These are phyloP conservation scores for Leishmania guyanensis DNA, from an alignment of 208 protist genomes.

Conservation along the genomic window DNA sequence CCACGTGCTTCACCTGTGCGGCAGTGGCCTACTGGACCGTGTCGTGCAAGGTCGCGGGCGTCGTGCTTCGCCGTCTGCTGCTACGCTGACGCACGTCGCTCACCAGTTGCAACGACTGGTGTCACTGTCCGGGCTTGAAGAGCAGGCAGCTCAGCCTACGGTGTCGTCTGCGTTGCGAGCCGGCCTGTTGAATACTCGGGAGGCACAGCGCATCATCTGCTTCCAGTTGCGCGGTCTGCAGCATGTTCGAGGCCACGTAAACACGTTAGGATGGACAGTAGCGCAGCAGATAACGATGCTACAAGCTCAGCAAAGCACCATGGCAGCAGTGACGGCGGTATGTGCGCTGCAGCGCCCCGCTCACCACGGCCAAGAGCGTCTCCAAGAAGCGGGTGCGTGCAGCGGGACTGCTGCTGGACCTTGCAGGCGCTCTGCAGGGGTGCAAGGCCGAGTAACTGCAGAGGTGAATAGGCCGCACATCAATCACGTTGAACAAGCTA, in stretches of 20 bases:
- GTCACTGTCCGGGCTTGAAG: neutral
- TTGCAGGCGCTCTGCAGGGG: neutral
- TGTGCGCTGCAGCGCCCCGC: neutral
- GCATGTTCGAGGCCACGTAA: constrained; percentile 7
- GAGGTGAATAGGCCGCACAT: neutral
- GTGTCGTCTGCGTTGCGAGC: neutral
- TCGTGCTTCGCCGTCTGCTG: constrained; percentile 13
- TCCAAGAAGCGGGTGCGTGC: neutral
- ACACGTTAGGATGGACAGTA: constrained; percentile 18
- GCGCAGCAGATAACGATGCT: constrained; percentile 19
- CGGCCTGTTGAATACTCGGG: neutral
- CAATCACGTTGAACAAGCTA: constrained; percentile 12
- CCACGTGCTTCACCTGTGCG: constrained; percentile 31
- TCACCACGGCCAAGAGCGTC: neutral
- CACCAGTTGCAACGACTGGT: constrained; percentile 4
- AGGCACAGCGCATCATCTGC: constrained; percentile 15
- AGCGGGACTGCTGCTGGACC: neutral
- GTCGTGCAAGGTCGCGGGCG: constrained; percentile 11
- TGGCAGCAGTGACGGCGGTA: constrained; percentile 1
- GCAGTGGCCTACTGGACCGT: constrained; percentile 12
- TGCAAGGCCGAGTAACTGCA: neutral
- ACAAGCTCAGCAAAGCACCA: neutral
- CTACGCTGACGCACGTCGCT: constrained; percentile 3
- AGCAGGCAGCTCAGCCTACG: neutral
- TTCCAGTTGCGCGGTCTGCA: constrained; percentile 25